These are phyloP conservation scores for Sarocladiaceae sp. DNA, from an alignment of 2,329 filamentous ascomycete species.

Conservation along the genomic window DNA sequence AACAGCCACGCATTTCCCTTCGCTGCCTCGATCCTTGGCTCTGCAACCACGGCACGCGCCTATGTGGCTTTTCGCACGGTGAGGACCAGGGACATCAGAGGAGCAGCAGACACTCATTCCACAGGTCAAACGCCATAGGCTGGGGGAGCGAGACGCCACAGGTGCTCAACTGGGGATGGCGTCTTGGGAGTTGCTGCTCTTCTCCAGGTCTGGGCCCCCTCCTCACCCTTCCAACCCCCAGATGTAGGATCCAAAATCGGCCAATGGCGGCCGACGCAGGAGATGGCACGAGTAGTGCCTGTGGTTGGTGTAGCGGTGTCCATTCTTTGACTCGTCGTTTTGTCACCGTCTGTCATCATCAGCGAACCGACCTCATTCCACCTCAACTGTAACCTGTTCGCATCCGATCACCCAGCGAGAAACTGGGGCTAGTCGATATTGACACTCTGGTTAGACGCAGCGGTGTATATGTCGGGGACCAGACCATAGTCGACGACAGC, in stretches of 20 bases:
- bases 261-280: conserved; percentile 1
- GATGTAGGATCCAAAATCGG: background rate
- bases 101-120: too few species aligned
- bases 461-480: too few species aligned
- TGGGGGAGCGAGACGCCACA: conserved; percentile 3
- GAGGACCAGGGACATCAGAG: background rate
- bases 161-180: conserved; percentile 9
- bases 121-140: too few species aligned
- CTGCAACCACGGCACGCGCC: background rate
- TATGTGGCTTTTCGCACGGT: background rate
- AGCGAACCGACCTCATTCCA: too few species aligned
- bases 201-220: conserved; percentile 9
- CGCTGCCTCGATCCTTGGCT: background rate
- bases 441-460: too few species aligned
- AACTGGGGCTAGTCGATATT: too few species aligned
- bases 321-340: background rate
- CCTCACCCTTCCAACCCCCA: background rate
- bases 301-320: background rate
- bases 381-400: too few species aligned
- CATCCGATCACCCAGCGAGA: too few species aligned
- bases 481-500: too few species aligned
- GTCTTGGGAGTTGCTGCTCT: conserved; percentile 3
- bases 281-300: too few species aligned
- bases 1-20: conserved; percentile 1
- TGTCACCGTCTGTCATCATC: background rate